phyloP scores from a whole-genome alignment of 495 filamentous ascomycete genomes.

The Margaritispora aquatica region DNA sequence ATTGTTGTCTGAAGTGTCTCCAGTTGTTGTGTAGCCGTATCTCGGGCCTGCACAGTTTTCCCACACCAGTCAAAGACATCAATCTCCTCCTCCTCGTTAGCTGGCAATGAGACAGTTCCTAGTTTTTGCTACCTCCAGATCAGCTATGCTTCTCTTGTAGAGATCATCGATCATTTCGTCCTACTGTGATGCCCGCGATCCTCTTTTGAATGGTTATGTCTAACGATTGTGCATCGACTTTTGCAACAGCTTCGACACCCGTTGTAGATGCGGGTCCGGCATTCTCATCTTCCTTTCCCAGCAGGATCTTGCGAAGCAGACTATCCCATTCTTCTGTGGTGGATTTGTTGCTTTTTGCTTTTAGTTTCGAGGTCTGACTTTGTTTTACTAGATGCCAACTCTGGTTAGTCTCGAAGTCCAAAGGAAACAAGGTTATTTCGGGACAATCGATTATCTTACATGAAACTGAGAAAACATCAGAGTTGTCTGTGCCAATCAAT shows the following conservation, averaged over 20 bases:
- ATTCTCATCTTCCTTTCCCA: conserved; percentile 19
- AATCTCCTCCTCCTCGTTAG: conserved; percentile 58
- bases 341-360: conserved; percentile 47
- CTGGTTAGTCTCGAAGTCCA: conserved; percentile 24
- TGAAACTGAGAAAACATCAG: conserved; percentile 49
- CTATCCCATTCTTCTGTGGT: conserved; percentile 51
- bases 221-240: conserved; percentile 32
- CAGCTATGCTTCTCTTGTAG: not conserved
- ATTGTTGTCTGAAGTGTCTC: conserved; percentile 40
- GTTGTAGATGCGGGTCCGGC: conserved; percentile 15
- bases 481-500: conserved; percentile 63
- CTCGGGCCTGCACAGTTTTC: conserved; percentile 33
- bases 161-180: conserved; percentile 5
- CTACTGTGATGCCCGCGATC: conserved; percentile 50
- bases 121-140: conserved; percentile 54
- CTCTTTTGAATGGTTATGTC: conserved; percentile 49
- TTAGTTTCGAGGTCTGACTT: conserved; percentile 35
- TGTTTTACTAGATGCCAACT: conserved; percentile 36
- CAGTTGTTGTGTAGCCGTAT: conserved; percentile 31
- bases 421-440: conserved; percentile 4
- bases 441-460: conserved; percentile 36
- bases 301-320: conserved; percentile 36
- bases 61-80: conserved; percentile 70
- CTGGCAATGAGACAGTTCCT: conserved; percentile 54
- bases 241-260: conserved; percentile 28